These are phyloP conservation scores for Fusarium robinianum DNA, from an alignment of 2,329 filamentous ascomycete species.

Conservation along the genomic window DNA sequence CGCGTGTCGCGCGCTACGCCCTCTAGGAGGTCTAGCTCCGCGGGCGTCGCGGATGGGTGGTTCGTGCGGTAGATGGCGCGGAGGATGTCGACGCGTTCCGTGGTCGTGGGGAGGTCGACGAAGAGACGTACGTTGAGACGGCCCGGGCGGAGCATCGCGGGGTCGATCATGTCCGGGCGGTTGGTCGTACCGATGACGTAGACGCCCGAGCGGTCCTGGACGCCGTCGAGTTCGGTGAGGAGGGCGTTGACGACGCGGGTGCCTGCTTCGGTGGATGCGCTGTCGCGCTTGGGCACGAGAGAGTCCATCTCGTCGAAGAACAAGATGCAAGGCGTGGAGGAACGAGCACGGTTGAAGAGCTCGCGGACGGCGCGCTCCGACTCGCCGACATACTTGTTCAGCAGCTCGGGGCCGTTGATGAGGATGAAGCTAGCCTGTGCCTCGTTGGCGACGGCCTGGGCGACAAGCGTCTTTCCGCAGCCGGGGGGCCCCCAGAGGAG, in stretches of 20 bases:
- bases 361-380: constrained; percentile 91
- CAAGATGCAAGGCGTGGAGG: constrained; percentile 87
- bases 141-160: constrained; percentile 90
- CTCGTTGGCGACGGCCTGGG: constrained; percentile 94
- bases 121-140: constrained; percentile 87
- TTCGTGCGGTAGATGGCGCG: constrained; percentile 63
- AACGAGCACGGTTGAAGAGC: constrained; percentile 85
- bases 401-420: constrained; percentile 91
- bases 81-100: constrained; percentile 85
- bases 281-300: constrained; percentile 82
- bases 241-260: constrained; percentile 93
- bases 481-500: constrained; percentile 96
- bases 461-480: constrained; percentile 94
- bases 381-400: constrained; percentile 98
- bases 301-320: constrained; percentile 99
- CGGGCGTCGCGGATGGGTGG: constrained; percentile 43
- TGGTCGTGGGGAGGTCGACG: constrained; percentile 78
- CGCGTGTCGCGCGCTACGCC: constrained; percentile 66
- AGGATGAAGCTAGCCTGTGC: constrained; percentile 97
- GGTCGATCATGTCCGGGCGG: constrained; percentile 93
- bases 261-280: constrained; percentile 77
- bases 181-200: constrained; percentile 97
- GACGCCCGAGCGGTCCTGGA: constrained; percentile 78
- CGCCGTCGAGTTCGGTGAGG: constrained; percentile 90
- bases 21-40: constrained; percentile 60